Evolutionary conservation across 768 basidiomycete genomes (phyloP).

Genomic region (Boletus insuetus): DNA sequence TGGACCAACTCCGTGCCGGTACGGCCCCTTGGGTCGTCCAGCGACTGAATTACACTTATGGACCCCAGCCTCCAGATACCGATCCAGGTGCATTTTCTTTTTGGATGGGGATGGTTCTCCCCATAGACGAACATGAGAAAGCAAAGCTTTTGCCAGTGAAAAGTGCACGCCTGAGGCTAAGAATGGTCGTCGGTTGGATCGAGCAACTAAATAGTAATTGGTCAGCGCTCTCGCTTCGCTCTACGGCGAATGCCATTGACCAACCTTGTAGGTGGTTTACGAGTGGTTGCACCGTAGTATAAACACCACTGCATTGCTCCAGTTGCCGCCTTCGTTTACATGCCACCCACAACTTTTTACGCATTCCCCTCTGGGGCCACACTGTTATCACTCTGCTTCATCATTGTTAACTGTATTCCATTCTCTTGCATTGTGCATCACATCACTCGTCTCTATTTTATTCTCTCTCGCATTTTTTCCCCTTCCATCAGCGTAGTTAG

Average conservation of each 20-base stretch:
- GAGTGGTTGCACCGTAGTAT: slow-evolving; percentile 61
- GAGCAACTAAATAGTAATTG: slow-evolving; percentile 66
- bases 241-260: slow-evolving; percentile 16
- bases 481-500: neutral
- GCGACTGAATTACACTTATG: slow-evolving; percentile 75
- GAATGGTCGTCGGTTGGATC: slow-evolving; percentile 93
- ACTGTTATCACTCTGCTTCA: slow-evolving; percentile 3
- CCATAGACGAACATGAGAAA: slow-evolving; percentile 90
- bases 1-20: slow-evolving; percentile 59
- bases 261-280: slow-evolving; percentile 65
- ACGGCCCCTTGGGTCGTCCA: slow-evolving; percentile 94
- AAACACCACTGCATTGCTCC: slow-evolving; percentile 4
- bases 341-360: slow-evolving; percentile 6
- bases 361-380: neutral
- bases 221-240: slow-evolving; percentile 32
- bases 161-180: slow-evolving; percentile 71
- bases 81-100: slow-evolving; percentile 76
- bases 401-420: slow-evolving; percentile 18
- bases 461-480: neutral
- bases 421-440: slow-evolving; percentile 15
- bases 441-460: slow-evolving; percentile 2
- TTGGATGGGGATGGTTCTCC: slow-evolving; percentile 88
- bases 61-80: slow-evolving; percentile 58
- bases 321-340: neutral
- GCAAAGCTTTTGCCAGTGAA: slow-evolving; percentile 82